phyloP scores from a whole-genome alignment of 352 stramenopile genomes.

The Globisporangium cystogenes region DNA sequence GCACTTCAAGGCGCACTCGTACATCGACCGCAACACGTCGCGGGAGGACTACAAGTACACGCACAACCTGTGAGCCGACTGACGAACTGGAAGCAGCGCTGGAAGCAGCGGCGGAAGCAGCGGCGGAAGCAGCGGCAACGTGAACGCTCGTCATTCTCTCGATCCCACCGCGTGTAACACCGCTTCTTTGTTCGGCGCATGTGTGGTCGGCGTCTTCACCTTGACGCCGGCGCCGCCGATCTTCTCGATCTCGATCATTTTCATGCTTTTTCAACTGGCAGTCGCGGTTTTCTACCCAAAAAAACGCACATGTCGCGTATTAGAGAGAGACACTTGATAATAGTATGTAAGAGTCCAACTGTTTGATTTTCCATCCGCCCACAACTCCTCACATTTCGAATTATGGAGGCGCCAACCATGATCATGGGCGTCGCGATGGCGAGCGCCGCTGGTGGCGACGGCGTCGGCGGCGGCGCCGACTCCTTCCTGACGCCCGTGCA shows the following conservation, averaged over 20 bases:
- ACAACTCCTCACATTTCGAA: too few relatives aligned
- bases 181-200: too few relatives aligned
- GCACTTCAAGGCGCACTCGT: constrained; percentile 88
- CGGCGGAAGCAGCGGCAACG: too few relatives aligned
- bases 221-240: too few relatives aligned
- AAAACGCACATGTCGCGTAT: not conserved
- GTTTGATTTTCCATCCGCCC: not conserved
- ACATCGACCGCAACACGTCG: constrained; percentile 84
- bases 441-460: too few relatives aligned
- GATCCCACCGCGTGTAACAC: too few relatives aligned
- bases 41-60: constrained; percentile 84
- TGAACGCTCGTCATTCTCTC: too few relatives aligned
- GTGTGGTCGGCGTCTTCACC: too few relatives aligned
- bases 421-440: not conserved
- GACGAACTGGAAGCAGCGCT: not conserved
- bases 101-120: not conserved
- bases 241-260: too few relatives aligned
- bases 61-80: constrained; percentile 67
- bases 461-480: not conserved
- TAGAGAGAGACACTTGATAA: not conserved
- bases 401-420: not conserved
- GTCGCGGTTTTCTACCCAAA: too few relatives aligned
- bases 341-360: not conserved
- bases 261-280: too few relatives aligned
- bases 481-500: not conserved